These are phyloP conservation scores for Paramecium primaurelia DNA, from an alignment of 73 alveolate species.

Conservation along the genomic window DNA sequence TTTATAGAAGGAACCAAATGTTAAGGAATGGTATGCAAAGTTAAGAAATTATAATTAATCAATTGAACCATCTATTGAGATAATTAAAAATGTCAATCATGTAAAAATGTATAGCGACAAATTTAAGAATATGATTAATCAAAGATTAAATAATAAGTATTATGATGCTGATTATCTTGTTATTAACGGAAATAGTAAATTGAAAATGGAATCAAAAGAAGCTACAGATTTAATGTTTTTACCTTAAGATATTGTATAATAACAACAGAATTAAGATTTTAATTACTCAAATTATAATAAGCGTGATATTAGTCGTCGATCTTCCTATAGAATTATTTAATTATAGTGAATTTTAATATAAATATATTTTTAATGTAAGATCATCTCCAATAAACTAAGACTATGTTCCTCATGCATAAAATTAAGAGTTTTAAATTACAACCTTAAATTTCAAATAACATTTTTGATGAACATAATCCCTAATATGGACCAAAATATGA, in stretches of 20 bases:
- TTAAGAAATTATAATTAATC: neutral
- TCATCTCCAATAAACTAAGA: neutral
- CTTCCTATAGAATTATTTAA: neutral
- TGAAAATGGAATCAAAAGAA: neutral
- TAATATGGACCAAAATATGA: conserved; percentile 53
- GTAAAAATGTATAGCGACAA: neutral
- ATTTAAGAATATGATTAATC: neutral
- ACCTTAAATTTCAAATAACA: neutral
- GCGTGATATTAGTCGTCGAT: neutral
- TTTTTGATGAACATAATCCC: neutral
- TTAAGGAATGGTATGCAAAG: neutral
- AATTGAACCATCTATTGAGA: neutral
- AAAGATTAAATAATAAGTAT: neutral
- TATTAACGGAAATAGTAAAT: neutral
- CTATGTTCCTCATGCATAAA: neutral
- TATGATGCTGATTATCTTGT: neutral
- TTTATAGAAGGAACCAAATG: neutral
- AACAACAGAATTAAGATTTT: neutral
- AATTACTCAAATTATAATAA: neutral
- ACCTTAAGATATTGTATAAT: neutral
- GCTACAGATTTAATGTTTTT: neutral
- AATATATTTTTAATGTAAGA: neutral
- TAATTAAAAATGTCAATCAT: neutral
- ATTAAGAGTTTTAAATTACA: neutral
- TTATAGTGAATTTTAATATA: neutral